phyloP scores from a whole-genome alignment of 2,329 filamentous ascomycete species.

The Herpotrichia juniperi region DNA sequence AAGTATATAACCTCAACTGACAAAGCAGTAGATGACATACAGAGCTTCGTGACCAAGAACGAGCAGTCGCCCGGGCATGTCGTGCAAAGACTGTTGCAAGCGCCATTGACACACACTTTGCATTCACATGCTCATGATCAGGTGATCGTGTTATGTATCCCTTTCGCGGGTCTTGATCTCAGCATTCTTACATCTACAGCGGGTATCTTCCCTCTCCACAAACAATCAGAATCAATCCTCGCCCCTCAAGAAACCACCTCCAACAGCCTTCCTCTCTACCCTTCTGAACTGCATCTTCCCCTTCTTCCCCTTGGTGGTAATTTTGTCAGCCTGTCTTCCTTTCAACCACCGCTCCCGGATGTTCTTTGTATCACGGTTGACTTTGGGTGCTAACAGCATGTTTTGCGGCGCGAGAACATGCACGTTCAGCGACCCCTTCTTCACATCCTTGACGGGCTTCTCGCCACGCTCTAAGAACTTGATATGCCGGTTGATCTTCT shows the following conservation, averaged over 20 bases:
- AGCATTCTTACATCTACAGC: too few relatives aligned
- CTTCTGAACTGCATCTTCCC: conserved; percentile 24
- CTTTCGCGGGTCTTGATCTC: too few relatives aligned
- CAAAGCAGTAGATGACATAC: too few relatives aligned
- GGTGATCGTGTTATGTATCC: too few relatives aligned
- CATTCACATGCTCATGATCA: too few relatives aligned
- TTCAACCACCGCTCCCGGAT: conserved; percentile 51
- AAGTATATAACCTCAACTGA: too few relatives aligned
- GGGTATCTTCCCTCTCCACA: too few relatives aligned
- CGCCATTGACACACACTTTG: too few relatives aligned
- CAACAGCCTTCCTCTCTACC: conserved; percentile 36
- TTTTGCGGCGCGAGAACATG: conserved; percentile 54
- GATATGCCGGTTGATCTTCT: conserved; percentile 54
- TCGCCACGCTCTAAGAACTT: conserved; percentile 57
- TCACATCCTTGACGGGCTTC: conserved; percentile 57
- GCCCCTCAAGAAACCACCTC: conserved; percentile 38
- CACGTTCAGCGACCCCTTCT: conserved; percentile 55
- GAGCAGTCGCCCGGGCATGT: too few relatives aligned
- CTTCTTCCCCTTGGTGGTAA: conserved; percentile 15
- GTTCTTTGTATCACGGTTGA: conserved; percentile 40
- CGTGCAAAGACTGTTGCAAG: too few relatives aligned
- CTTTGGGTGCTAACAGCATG: conserved; percentile 51
- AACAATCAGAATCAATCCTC: conserved; percentile 12
- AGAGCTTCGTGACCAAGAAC: too few relatives aligned
- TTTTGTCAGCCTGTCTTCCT: conserved; percentile 43